phyloP scores from a whole-genome alignment of 768 basidiomycete species.

The Agrocybe pediades region DNA sequence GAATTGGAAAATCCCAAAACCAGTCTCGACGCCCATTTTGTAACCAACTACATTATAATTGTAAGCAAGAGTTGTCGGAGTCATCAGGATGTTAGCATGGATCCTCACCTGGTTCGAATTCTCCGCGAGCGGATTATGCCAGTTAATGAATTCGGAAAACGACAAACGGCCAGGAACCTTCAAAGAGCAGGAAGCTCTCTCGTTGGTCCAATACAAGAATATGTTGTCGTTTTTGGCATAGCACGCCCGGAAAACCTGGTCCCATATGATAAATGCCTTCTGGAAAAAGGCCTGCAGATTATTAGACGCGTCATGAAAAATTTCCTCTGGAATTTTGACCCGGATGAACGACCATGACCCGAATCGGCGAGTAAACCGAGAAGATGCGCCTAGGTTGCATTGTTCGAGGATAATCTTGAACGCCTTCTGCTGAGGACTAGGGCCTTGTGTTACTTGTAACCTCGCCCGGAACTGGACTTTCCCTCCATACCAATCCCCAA shows the following conservation, averaged over 20 bases:
- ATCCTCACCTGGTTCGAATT: conserved; percentile 56
- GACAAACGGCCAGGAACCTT: conserved; percentile 30
- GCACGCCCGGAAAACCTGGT: conserved; percentile 58
- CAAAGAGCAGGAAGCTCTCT: conserved; percentile 24
- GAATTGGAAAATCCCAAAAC: conserved; percentile 66
- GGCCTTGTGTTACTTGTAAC: conserved; percentile 14
- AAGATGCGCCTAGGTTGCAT: conserved; percentile 54
- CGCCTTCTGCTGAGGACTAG: neutral
- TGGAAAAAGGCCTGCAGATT: conserved; percentile 41
- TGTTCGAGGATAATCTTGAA: conserved; percentile 47
- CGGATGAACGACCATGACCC: conserved; percentile 60
- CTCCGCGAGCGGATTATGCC: conserved; percentile 51
- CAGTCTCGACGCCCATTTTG: conserved; percentile 65
- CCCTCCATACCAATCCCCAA: conserved; percentile 61
- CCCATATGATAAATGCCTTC: conserved; percentile 56
- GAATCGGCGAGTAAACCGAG: conserved; percentile 56
- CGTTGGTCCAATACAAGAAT: conserved; percentile 58
- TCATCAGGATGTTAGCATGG: no score
- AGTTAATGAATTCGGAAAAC: conserved; percentile 50
- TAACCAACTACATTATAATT: conserved; percentile 46
- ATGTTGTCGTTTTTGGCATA: conserved; percentile 61
- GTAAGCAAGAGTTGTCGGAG: no score
- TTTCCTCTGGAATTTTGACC: conserved; percentile 40
- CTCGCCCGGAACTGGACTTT: conserved; percentile 54
- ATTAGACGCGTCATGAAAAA: conserved; percentile 31